phyloP scores from a whole-genome alignment of 2,329 filamentous ascomycete species.

The Herpotrichia juniperi region DNA sequence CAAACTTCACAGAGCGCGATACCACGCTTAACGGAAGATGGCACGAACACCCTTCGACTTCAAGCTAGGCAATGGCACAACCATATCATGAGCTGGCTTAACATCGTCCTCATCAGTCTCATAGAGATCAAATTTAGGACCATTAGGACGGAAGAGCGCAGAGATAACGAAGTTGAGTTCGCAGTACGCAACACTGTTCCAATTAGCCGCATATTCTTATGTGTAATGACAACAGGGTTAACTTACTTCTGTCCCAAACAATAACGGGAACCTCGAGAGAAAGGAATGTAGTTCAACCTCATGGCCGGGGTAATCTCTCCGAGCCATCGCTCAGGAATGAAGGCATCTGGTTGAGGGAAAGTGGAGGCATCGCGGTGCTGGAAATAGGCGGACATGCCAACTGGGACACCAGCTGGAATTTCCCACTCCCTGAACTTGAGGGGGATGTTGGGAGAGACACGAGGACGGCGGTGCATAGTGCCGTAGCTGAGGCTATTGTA shows the following conservation, averaged over 20 bases:
- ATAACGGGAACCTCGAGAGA: not conserved
- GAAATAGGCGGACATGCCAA: constrained; percentile 17
- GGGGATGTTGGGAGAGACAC: constrained; percentile 17
- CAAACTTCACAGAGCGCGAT: no score
- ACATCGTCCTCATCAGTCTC: constrained; percentile 25
- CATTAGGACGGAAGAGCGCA: constrained; percentile 21
- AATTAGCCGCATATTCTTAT: no score
- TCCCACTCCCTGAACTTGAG: constrained; percentile 10
- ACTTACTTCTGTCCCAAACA: constrained; percentile 3
- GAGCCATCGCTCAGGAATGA: not conserved
- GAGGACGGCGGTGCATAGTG: constrained; percentile 18
- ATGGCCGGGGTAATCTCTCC: not conserved
- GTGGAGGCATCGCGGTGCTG: constrained; percentile 5
- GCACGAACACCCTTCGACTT: constrained; percentile 29
- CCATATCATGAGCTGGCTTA: constrained; percentile 28
- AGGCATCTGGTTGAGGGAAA: not conserved
- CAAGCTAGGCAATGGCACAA: constrained; percentile 27
- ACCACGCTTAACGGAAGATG: no score
- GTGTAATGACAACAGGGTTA: no score
- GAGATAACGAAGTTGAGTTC: constrained; percentile 28
- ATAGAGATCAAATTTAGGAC: constrained; percentile 24
- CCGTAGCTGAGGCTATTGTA: constrained; percentile 25
- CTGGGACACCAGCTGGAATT: constrained; percentile 18
- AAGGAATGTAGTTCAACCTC: not conserved
- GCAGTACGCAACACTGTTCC: no score